phyloP scores from a whole-genome alignment of 352 stramenopile species.

The Phytopythium kandeliae region DNA sequence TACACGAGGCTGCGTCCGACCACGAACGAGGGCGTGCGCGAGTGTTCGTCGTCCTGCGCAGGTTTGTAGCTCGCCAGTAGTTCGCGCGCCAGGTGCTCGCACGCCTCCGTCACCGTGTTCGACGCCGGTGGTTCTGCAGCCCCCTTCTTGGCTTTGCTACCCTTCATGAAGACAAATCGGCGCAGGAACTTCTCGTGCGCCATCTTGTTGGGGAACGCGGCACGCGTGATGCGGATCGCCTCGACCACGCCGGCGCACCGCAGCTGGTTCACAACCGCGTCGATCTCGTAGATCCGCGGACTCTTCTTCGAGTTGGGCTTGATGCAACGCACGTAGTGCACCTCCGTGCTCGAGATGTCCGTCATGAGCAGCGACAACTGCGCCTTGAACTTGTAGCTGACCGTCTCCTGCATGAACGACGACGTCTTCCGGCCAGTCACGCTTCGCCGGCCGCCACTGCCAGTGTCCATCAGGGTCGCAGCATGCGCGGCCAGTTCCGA shows the following conservation, averaged over 20 bases:
- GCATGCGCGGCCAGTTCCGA: conserved; percentile 52
- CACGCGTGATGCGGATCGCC: conserved; percentile 87
- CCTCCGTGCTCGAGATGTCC: conserved; percentile 81
- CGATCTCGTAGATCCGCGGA: conserved; percentile 76
- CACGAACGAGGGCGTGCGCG: conserved; percentile 52
- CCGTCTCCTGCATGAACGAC: conserved; percentile 86
- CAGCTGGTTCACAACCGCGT: conserved; percentile 81
- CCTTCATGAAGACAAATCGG: conserved; percentile 75
- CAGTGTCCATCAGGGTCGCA: conserved; percentile 35
- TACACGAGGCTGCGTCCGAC: conserved; percentile 90
- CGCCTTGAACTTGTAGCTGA: conserved; percentile 88
- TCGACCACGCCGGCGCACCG: conserved; percentile 88
- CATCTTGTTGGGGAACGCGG: conserved; percentile 93
- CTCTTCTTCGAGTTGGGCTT: conserved; percentile 88
- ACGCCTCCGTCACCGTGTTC: conserved; percentile 57
- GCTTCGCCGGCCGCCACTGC: conserved; percentile 28
- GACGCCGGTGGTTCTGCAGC: conserved; percentile 9
- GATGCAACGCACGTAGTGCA: conserved; percentile 90
- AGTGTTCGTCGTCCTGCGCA: conserved; percentile 25
- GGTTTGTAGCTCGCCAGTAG: conserved; percentile 34
- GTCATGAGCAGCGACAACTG: conserved; percentile 83
- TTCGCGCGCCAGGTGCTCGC: conserved; percentile 44
- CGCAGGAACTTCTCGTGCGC: conserved; percentile 86
- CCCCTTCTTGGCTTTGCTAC: conserved; percentile 16
- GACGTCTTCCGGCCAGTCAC: conserved; percentile 50